These are phyloP conservation scores for Euphrasia arctica DNA, from an alignment of 305 asterid species.

Conservation along the genomic window DNA sequence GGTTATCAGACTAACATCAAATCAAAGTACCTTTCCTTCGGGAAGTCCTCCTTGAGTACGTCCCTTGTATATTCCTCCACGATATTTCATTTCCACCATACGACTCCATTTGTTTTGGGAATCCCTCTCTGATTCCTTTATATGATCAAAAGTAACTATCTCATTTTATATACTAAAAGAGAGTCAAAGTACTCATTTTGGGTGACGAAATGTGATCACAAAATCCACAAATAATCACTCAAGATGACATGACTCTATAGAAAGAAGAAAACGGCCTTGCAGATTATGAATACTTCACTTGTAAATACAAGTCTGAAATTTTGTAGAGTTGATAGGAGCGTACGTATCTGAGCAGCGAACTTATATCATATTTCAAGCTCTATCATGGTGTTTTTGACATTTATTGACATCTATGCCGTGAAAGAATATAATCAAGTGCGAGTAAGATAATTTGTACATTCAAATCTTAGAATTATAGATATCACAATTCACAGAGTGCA, in stretches of 20 bases:
- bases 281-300: no score
- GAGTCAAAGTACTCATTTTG: no score
- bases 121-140: slow-evolving; percentile 94
- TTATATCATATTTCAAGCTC: slow-evolving; percentile 5
- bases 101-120: slow-evolving; percentile 88
- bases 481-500: slow-evolving; percentile 8
- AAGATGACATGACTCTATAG: no score
- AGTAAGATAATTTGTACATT: slow-evolving; percentile 6
- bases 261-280: no score
- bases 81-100: slow-evolving; percentile 77
- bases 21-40: slow-evolving; percentile 86
- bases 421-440: slow-evolving; percentile 14
- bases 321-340: neutral
- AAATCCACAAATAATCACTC: no score
- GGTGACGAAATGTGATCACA: no score
- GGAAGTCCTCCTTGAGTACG: slow-evolving; percentile 98
- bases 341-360: slow-evolving; percentile 1
- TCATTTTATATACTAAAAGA: slow-evolving; percentile 3
- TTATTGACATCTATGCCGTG: slow-evolving; percentile 5
- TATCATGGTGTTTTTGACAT: neutral
- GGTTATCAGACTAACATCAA: slow-evolving; percentile 22
- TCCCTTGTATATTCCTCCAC: slow-evolving; percentile 89
- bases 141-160: slow-evolving; percentile 21
- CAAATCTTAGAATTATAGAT: slow-evolving; percentile 15
- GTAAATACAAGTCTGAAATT: neutral